phyloP scores from a whole-genome alignment of 1,139 yeast species.

The Diutina sp. region DNA sequence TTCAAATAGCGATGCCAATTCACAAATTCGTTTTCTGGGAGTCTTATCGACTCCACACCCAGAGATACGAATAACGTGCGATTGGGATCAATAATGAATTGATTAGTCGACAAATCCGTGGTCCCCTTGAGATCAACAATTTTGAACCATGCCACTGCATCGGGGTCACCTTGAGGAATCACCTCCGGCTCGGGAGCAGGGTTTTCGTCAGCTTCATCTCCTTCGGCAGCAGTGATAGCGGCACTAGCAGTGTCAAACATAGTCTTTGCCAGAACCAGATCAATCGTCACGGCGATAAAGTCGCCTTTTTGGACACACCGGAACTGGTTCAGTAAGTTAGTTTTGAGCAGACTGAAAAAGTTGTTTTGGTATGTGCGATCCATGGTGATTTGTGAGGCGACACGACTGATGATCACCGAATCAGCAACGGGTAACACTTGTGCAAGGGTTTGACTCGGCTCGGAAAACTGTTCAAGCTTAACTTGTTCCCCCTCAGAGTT shows the following conservation, averaged over 20 bases:
- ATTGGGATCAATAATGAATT: slow-evolving; percentile 49
- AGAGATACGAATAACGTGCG: slow-evolving; percentile 59
- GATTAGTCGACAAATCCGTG: slow-evolving; percentile 16
- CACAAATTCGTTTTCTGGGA: slow-evolving; percentile 21
- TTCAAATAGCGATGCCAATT: slow-evolving; percentile 33
- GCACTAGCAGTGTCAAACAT: slow-evolving; percentile 21
- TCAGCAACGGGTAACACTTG: slow-evolving; percentile 12
- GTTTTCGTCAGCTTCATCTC: slow-evolving; percentile 14
- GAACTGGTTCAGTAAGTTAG: slow-evolving; percentile 42
- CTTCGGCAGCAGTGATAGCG: slow-evolving; percentile 3
- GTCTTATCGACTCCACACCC: slow-evolving; percentile 34
- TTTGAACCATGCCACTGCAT: slow-evolving; percentile 79
- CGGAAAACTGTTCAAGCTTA: slow-evolving; percentile 12
- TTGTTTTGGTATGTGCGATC: slow-evolving; percentile 54
- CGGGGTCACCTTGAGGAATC: slow-evolving; percentile 49
- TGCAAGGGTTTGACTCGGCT: slow-evolving; percentile 5
- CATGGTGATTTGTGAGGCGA: slow-evolving; percentile 60
- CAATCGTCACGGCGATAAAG: slow-evolving; percentile 66
- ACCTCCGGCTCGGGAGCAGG: slow-evolving; percentile 13
- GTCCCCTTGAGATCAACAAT: slow-evolving; percentile 29
- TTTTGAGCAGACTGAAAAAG: slow-evolving; percentile 49
- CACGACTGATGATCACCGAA: slow-evolving; percentile 46
- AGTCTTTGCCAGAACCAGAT: slow-evolving; percentile 53
- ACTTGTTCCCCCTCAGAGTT: slow-evolving; percentile 17
- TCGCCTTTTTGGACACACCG: slow-evolving; percentile 55